Base-by-base conservation (phyloP, 345 rosid species). In the Hibiscus tridactylites region DNA sequence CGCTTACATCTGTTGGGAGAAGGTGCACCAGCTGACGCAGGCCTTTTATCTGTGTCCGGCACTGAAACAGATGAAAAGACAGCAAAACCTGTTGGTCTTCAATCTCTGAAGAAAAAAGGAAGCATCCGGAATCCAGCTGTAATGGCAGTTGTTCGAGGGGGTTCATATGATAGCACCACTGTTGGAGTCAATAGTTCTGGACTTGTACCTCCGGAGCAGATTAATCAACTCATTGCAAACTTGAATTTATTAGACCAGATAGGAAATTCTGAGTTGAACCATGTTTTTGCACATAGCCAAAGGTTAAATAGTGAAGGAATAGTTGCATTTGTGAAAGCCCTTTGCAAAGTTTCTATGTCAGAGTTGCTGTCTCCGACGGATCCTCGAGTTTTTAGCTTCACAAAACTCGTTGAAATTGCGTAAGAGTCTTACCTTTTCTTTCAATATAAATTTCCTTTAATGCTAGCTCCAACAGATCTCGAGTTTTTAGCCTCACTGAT, bases 281-380 rank as follows among this genome's bases (percentile, higher is more conserved):
- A 93, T 66, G 95, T 93, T 37, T 93, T 90, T 93, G 98, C 92
- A 58, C 88, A 87, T 81, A 93, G 98, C 83, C 97, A 91, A 81
- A 83, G 90, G 81, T 83, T 93, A 84, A 90, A 90, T 80, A 90
- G 96, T 76, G 97, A 93, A 72, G 97, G 91, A 61, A 93, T 93
- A 70, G 95, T 93, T 73, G 93, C 96, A 75, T 93, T 93, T 79
- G 96, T 93, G 69, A 93, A 85, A 85, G 90, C 98, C 42, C 89
- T 93, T 70, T 91, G 95, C 88, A 93, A 93, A 83, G 98, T 93
- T 80, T 79, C 97, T 63, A 91, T 93, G 82, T 83, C 86, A 53
- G 98, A 93, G 80, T 83, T 93, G 88, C 98, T 91, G 82, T 91
- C 97, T 78, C 95, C 93, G 62, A 91, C 96, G n/a, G 98, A 93